Evolutionary conservation across 345 rosid species (phyloP), one percentile per base, ranked within the genome.

Genomic region (Ceriops decandra): DNA sequence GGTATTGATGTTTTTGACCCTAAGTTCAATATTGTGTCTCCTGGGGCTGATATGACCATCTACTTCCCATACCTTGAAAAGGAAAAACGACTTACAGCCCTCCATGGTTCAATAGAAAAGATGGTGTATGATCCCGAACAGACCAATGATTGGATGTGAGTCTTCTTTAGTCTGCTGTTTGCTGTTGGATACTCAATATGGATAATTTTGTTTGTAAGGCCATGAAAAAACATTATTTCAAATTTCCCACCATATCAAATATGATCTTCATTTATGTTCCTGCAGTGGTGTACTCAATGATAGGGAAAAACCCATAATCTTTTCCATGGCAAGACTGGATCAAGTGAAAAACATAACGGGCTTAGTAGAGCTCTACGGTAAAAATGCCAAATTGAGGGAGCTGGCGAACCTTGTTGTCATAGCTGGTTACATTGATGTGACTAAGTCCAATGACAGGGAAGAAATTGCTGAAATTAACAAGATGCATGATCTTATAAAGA

Each of bases 251-350:
- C 49, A 42, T 13, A 42, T 42, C 19, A 42, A 42, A 11, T 42
- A 2, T 42, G 49, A 42, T 42, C 49, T 42, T 42, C 49, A 42
- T 42, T 42, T 42, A 42, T 13, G 2, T 13, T 11, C 49, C 49
- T 82, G 77, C 86, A 95, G 96, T 21, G 99, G 99, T 64, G 75
- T 80, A 24, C 68, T 95, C 85, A 83, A 71, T 9, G 98, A 92
- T 81, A 79, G 60, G 72, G 85, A 89, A 5, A 95, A 92, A 79
- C 99, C 99, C 52, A 57, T 90, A 68, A 83, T 95, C 31, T 95
- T 95, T 78, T 92, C 99, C 69, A 95, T 95, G 97, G 99, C 98
- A 33, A 88, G 99, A 83, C 85, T 95, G 60, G 99, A 95, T 79
- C 83, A 70, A 26, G 98, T 92, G 63, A 92, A 95, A 74, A 95